phyloP scores from a whole-genome alignment of 106 monocot species.

The Narthecium ossifragum region DNA sequence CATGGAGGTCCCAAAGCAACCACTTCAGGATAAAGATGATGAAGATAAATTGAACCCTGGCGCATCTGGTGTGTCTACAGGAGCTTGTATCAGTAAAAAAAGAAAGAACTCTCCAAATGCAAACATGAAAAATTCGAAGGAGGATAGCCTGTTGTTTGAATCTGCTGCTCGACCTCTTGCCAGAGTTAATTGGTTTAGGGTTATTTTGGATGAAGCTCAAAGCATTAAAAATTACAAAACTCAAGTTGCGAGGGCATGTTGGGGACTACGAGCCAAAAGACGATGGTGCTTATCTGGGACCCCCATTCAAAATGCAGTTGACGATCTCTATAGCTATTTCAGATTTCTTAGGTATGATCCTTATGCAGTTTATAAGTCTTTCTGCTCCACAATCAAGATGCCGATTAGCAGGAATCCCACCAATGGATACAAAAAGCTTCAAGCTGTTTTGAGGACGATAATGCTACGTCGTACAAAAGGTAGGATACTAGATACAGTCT shows the following conservation, averaged over 20 bases:
- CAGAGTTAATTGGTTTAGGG: conserved; percentile 86
- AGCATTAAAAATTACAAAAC: conserved; percentile 93
- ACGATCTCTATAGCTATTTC: conserved; percentile 98
- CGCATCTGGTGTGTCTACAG: conserved; percentile 3
- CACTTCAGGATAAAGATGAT: conserved; percentile 55
- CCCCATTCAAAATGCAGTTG: conserved; percentile 94
- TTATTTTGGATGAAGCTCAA: conserved; percentile 94
- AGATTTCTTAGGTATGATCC: conserved; percentile 92
- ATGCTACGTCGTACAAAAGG: conserved; percentile 98
- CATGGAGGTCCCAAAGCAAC: conserved; percentile 82
- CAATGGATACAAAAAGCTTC: conserved; percentile 84
- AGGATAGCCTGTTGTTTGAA: conserved; percentile 25
- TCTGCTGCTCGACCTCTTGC: conserved; percentile 68
- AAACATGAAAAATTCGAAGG: conserved; percentile 17
- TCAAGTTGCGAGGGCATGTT: conserved; percentile 92
- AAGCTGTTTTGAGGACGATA: conserved; percentile 77
- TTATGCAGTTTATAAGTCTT: conserved; percentile 63
- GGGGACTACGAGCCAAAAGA: conserved; percentile 92
- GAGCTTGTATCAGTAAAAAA: conserved; percentile 33
- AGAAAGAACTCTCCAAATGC: conserved; percentile 36
- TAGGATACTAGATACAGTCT: conserved; percentile 21
- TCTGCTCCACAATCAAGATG: conserved; percentile 59
- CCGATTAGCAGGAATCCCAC: conserved; percentile 67
- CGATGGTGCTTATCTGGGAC: conserved; percentile 97
- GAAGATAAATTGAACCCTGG: conserved; percentile 41